These are phyloP conservation scores for Thelonectria blattea DNA, from an alignment of 2,329 filamentous ascomycete genomes.

Conservation along the genomic window DNA sequence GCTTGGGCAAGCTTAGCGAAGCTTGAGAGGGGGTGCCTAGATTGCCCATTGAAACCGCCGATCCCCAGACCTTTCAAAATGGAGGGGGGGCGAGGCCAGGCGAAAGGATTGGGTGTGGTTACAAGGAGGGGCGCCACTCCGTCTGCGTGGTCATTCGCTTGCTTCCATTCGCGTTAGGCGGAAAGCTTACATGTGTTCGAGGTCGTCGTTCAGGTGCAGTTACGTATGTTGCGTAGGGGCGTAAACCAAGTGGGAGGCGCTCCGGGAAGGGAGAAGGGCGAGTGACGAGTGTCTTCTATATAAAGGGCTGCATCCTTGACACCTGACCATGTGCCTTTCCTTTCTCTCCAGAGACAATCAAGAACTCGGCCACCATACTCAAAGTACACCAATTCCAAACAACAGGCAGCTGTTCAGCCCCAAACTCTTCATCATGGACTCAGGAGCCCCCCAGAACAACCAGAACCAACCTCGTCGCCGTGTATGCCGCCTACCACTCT, in stretches of 20 bases:
- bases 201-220: slow-evolving; percentile 3
- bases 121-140: not conserved
- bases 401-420: not conserved
- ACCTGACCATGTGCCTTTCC: not conserved
- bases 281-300: slow-evolving; percentile 8
- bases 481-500: slow-evolving; percentile 26
- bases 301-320: slow-evolving; percentile 7
- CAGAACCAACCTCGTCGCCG: slow-evolving; percentile 38
- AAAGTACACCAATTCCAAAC: not conserved
- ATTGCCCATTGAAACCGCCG: slow-evolving; percentile 2
- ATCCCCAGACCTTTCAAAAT: not conserved
- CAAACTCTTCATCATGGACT: slow-evolving; percentile 32
- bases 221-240: not conserved
- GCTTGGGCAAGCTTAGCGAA: not conserved
- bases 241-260: not conserved
- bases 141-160: slow-evolving; percentile 5
- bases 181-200: slow-evolving; percentile 9
- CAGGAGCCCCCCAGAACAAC: slow-evolving; percentile 36
- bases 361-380: not conserved
- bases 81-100: not conserved
- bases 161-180: slow-evolving; percentile 12
- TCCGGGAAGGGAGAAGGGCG: not conserved
- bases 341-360: not conserved
- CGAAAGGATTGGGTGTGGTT: slow-evolving; percentile 7
- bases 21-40: not conserved